These are phyloP conservation scores for Clavispora vitiphila DNA, from an alignment of 805 yeast species.

Conservation along the genomic window DNA sequence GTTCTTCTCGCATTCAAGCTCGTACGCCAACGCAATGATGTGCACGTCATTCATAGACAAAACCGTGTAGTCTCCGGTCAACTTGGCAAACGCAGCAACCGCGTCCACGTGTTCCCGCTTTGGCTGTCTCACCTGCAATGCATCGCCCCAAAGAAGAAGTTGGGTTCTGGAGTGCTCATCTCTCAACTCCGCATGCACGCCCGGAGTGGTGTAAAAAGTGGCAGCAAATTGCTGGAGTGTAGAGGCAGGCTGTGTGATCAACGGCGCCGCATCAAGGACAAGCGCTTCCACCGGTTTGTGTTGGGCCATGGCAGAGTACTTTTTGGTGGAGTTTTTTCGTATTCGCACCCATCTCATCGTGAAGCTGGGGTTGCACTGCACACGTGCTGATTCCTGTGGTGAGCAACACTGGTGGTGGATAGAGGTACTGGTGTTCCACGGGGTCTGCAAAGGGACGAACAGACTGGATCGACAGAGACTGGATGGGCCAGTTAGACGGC, in stretches of 20 bases:
- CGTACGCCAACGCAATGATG: constrained; percentile 86
- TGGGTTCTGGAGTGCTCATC: constrained; percentile 83
- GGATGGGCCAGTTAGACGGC: too few relatives aligned
- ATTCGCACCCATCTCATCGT: constrained; percentile 12
- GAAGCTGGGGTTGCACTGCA: not conserved
- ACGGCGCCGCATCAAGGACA: constrained; percentile 85
- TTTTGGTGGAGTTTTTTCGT: constrained; percentile 1
- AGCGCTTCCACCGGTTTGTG: constrained; percentile 10
- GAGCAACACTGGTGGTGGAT: too few relatives aligned
- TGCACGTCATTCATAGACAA: constrained; percentile 89
- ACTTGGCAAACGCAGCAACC: constrained; percentile 70
- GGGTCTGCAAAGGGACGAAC: too few relatives aligned
- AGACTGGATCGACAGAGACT: too few relatives aligned
- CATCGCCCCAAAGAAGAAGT: constrained; percentile 74
- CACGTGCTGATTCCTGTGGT: too few relatives aligned
- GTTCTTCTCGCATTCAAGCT: constrained; percentile 69
- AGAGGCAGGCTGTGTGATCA: constrained; percentile 79
- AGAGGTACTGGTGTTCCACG: too few relatives aligned
- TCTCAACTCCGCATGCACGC: constrained; percentile 79
- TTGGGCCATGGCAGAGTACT: not conserved
- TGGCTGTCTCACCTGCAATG: constrained; percentile 72
- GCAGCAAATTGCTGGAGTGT: constrained; percentile 66
- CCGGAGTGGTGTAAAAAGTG: constrained; percentile 83
- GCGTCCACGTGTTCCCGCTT: constrained; percentile 53
- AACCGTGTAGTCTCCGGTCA: constrained; percentile 89